Evolutionary conservation across 1,284 basidiomycete genomes (phyloP), one percentile per base, ranked within the genome.

Genomic region (Naganishia albida): DNA sequence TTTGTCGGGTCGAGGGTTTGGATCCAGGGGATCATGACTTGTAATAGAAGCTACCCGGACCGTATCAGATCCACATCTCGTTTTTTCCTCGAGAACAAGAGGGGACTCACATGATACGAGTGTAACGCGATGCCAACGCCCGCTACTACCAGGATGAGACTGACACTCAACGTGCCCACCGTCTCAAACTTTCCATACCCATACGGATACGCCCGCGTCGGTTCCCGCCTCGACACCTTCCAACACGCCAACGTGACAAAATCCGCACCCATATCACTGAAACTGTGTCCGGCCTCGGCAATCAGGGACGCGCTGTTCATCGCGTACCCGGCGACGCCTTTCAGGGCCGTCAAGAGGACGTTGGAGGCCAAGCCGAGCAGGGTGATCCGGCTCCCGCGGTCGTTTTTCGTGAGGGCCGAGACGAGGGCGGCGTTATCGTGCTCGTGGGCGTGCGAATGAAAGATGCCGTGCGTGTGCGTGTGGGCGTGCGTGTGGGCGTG

Each of bases 241-340:
- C 93, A 97, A 73, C 89, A 91, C 71, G 91, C 88, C 20, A 99
- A 84, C 1, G 93, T 94, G 53, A 98, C 91, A 70, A 98, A 86
- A 80, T 99, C 96, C 77, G 78, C 54, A 7, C 90, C 90, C 63
- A 94, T 79, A 88, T 91, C 93, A 68, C 90, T 91, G 49, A 94
- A 72, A n/a, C 90, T 91, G 76, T 99, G 95, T 1, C 90, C 94
- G 0, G 95, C 94, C 74, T 99, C 95, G 2, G 96, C 95, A 10
- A 99, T 83, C 56, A 99, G 81, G 0, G 91, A 88, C 2, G 94
- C 93, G 7, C 91, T 93, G 75, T 97, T 92, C 85, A 82, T 79
- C 70, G 72, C 88, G 85, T 89, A 88, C 62, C 92, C 90, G 63
- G 91, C 93, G 12, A 85, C 74, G 28, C 93, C 94, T 77, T 99